A percentile compares a stretch with the other conserved stretches of the same genome.
Conservation (phyloP, 2,329 filamentous ascomycete genomes). For the Aspergillus caelatus region DNA sequence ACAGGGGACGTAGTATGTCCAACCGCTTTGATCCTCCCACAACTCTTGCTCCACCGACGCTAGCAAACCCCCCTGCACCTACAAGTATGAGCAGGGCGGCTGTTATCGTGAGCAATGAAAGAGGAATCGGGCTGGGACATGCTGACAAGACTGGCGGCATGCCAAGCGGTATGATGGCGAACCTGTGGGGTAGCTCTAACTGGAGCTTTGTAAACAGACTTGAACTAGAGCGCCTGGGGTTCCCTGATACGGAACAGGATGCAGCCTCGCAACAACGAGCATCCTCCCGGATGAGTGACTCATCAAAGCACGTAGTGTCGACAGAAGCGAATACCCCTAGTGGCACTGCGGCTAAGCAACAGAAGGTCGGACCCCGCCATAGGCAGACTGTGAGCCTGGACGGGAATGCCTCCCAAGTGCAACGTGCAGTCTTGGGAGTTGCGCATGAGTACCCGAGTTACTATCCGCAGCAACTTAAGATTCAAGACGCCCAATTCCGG, state of each 20-base stretch:
- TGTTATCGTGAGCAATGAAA: conserved; percentile 77
- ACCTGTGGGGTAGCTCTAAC: conserved; percentile 87
- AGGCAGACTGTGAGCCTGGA: conserved; percentile 62
- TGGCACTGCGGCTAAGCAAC: conserved; percentile 27
- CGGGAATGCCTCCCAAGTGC: conserved; percentile 41
- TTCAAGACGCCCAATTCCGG: conserved; percentile 91
- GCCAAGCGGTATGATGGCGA: conserved; percentile 85
- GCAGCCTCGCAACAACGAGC: conserved; percentile 19
- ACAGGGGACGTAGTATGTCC: conserved; percentile 36
- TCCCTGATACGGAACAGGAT: conserved; percentile 30
- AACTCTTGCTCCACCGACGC: conserved; percentile 76
- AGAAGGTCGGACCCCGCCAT: conserved; percentile 43
- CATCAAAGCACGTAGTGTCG: conserved; percentile 24
- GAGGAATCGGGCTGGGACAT: conserved; percentile 65
- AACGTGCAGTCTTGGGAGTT: conserved; percentile 36
- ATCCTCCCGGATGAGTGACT: conserved; percentile 29
- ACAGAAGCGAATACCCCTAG: conserved; percentile 24
- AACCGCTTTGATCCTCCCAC: conserved; percentile 56
- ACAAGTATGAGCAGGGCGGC: conserved; percentile 87
- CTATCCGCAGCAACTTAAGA: conserved; percentile 80
- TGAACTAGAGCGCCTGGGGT: conserved; percentile 55
- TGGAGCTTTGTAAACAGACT: conserved; percentile 72
- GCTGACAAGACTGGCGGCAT: conserved; percentile 68
- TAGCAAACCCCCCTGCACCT: conserved; percentile 79
- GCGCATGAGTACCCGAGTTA: conserved; percentile 66